phyloP scores from a whole-genome alignment of 306 rosid species.

The Mimosa bimucronata region DNA sequence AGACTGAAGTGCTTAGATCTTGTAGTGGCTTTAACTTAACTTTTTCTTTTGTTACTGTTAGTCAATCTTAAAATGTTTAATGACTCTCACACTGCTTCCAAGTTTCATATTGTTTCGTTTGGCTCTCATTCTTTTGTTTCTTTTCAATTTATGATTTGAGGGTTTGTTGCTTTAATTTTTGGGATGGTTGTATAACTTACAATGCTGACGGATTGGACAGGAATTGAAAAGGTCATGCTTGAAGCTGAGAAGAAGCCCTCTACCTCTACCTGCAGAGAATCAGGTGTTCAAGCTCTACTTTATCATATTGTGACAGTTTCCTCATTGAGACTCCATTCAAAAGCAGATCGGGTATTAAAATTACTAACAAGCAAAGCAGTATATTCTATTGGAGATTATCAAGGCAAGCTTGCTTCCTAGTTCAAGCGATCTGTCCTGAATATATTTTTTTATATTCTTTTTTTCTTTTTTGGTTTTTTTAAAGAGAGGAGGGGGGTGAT shows the following conservation, averaged over 20 bases:
- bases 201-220: constrained; percentile 32
- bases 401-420: constrained; percentile 55
- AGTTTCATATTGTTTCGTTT: constrained; percentile 7
- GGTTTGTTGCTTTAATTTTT: constrained; percentile 24
- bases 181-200: constrained; percentile 26
- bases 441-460: not conserved
- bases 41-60: not conserved
- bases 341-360: constrained; percentile 70
- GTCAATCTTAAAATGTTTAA: not conserved
- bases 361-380: constrained; percentile 57
- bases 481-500: not conserved
- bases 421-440: not conserved
- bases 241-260: constrained; percentile 74
- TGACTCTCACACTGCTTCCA: not conserved
- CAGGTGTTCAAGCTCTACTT: constrained; percentile 69
- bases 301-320: constrained; percentile 69
- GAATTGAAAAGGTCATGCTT: constrained; percentile 48
- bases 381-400: constrained; percentile 45
- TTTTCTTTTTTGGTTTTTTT: no score
- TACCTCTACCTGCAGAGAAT: constrained; percentile 48
- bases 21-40: not conserved
- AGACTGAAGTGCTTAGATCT: constrained; percentile 5
- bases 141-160: not conserved
- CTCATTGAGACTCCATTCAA: constrained; percentile 85
- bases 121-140: not conserved